Conservation (phyloP, 129 eudicot genomes). For the Escallonia herrerae region DNA sequence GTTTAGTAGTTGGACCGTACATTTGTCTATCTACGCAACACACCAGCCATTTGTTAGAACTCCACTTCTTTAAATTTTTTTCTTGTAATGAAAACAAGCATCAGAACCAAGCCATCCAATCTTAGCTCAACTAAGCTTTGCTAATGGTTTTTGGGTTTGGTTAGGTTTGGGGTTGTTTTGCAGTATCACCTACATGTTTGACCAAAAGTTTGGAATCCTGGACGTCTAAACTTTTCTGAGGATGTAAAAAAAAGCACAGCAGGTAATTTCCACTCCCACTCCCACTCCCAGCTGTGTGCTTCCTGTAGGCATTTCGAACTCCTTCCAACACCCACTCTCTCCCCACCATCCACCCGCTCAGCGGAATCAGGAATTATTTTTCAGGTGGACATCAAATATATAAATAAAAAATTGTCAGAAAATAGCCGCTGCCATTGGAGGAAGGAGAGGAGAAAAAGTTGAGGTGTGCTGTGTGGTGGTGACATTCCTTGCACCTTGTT, state of each 20-base stretch:
- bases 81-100: background rate
- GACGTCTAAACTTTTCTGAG: too few relatives aligned
- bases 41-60: slow-evolving; percentile 48
- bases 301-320: background rate
- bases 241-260: background rate
- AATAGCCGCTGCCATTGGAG: too few relatives aligned
- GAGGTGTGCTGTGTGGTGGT: too few relatives aligned
- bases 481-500: too few relatives aligned
- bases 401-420: too few relatives aligned
- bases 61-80: background rate
- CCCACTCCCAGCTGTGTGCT: background rate
- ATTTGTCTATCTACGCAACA: slow-evolving; percentile 40
- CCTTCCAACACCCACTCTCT: background rate
- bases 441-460: too few relatives aligned
- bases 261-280: background rate
- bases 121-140: background rate
- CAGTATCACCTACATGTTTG: slow-evolving; percentile 1
- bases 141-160: background rate
- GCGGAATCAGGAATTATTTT: too few relatives aligned
- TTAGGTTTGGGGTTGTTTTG: background rate
- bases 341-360: too few relatives aligned
- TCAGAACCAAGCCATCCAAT: background rate
- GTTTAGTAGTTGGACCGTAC: slow-evolving; percentile 31
- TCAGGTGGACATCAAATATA: too few relatives aligned
- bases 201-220: background rate